phyloP scores from a whole-genome alignment of 148 eudicot genomes.

The Chenopodium berlandieri region DNA sequence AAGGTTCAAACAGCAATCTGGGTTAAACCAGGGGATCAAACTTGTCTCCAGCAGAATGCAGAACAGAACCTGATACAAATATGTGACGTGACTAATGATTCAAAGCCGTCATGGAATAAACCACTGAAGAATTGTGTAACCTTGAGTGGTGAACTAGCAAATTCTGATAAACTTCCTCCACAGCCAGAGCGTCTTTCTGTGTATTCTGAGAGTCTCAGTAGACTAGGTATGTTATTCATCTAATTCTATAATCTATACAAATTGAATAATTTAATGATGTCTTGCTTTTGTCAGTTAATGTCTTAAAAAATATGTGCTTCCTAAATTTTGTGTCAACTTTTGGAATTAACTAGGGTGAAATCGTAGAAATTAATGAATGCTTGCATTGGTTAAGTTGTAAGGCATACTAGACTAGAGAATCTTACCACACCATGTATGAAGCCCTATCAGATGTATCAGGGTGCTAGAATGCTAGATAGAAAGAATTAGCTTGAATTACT shows the following conservation, averaged over 20 bases:
- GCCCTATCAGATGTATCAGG: background rate
- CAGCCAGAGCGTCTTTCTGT: constrained; percentile 82
- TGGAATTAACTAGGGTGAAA: background rate
- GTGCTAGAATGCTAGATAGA: too few relatives aligned
- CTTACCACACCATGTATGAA: background rate
- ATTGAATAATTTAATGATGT: background rate
- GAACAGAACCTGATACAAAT: constrained; percentile 56
- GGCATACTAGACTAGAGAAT: background rate
- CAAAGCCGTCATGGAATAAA: constrained; percentile 71
- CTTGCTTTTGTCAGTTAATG: background rate
- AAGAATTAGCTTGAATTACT: background rate
- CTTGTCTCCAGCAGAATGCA: constrained; percentile 66
- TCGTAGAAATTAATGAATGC: background rate
- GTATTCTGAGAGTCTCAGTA: constrained; percentile 57
- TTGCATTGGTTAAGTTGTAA: background rate
- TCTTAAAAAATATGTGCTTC: too few relatives aligned
- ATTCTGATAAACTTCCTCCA: constrained; percentile 57
- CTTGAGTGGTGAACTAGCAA: constrained; percentile 30
- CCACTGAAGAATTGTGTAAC: constrained; percentile 66
- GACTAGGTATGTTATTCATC: constrained; percentile 48
- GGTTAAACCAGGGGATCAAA: constrained; percentile 64
- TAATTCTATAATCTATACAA: background rate
- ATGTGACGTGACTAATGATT: constrained; percentile 58
- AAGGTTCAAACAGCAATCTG: constrained; percentile 97
- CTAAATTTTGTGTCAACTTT: background rate